Evolutionary conservation across 148 eudicot genomes (phyloP).

Genomic region (Chenopodium album): DNA sequence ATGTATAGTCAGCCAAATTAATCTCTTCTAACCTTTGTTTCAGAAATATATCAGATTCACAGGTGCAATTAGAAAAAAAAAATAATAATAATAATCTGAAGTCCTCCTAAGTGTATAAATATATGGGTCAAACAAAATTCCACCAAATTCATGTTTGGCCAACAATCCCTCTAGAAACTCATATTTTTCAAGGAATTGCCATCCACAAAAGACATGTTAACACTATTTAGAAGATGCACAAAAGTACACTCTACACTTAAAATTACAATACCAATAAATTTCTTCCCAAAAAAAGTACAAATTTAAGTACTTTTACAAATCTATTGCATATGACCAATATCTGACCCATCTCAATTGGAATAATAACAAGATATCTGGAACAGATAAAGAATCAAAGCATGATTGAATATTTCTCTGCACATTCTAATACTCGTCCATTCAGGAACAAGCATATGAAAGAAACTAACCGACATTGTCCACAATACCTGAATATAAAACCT

Average conservation of each 20-base stretch:
- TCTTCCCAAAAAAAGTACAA: neutral
- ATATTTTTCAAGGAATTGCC: neutral
- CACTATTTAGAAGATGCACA: neutral
- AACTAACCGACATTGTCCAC: neutral
- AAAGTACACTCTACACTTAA: neutral
- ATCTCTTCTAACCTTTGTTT: neutral
- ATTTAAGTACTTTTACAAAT: neutral
- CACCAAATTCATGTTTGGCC: slow-evolving; percentile 36
- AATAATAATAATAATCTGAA: neutral
- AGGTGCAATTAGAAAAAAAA: neutral
- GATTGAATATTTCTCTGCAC: neutral
- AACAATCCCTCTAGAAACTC: slow-evolving; percentile 22
- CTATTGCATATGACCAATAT: neutral
- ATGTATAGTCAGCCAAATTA: neutral
- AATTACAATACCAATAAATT: neutral
- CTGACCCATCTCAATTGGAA: neutral
- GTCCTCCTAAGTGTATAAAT: neutral
- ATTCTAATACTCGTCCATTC: neutral
- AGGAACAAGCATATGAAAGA: neutral
- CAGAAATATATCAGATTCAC: neutral
- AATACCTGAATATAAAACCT: neutral
- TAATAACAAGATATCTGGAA: neutral
- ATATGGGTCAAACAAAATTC: slow-evolving; percentile 31
- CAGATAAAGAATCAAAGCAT: neutral
- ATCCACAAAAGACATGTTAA: neutral